Conservation (phyloP, 169 alveolate genomes). For the Plasmodium vinckei region DNA sequence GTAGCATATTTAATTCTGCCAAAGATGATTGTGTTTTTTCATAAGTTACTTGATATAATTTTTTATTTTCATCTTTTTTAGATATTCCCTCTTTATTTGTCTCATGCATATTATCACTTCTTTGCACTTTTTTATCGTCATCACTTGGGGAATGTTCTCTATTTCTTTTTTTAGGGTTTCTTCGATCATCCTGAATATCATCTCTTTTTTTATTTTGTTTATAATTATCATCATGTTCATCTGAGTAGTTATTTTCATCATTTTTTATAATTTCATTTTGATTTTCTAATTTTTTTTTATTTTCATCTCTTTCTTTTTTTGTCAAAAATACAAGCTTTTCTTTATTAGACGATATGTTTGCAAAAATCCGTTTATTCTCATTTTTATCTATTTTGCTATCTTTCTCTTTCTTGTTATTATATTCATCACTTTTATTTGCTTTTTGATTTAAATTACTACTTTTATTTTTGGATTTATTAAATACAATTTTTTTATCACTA, state of each 20-base stretch:
- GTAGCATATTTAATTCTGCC: constrained; percentile 78
- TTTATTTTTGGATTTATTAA: neutral
- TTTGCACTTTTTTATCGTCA: neutral
- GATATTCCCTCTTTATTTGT: constrained; percentile 1
- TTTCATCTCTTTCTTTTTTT: constrained; percentile 80
- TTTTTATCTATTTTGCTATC: neutral
- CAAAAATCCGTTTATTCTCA: constrained; percentile 58
- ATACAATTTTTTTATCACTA: neutral
- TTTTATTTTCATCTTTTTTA: constrained; percentile 47
- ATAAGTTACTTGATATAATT: constrained; percentile 8
- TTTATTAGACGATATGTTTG: constrained; percentile 7
- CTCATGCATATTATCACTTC: neutral
- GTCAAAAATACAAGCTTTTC: constrained; percentile 79
- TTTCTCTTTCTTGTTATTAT: constrained; percentile 3
- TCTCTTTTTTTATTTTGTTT: neutral
- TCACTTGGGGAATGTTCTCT: constrained; percentile 6
- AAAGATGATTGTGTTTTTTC: constrained; percentile 37
- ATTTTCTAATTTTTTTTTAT: constrained; percentile 73
- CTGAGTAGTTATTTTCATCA: constrained; percentile 43
- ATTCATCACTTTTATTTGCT: constrained; percentile 2
- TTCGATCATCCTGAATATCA: neutral
- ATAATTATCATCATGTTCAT: constrained; percentile 16
- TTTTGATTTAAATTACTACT: neutral
- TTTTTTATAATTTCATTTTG: constrained; percentile 27
- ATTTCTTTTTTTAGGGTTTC: constrained; percentile 6